Evolutionary conservation across 176 grass and related monocot genomes (phyloP).

Genomic region (Ensete ventricosum): DNA sequence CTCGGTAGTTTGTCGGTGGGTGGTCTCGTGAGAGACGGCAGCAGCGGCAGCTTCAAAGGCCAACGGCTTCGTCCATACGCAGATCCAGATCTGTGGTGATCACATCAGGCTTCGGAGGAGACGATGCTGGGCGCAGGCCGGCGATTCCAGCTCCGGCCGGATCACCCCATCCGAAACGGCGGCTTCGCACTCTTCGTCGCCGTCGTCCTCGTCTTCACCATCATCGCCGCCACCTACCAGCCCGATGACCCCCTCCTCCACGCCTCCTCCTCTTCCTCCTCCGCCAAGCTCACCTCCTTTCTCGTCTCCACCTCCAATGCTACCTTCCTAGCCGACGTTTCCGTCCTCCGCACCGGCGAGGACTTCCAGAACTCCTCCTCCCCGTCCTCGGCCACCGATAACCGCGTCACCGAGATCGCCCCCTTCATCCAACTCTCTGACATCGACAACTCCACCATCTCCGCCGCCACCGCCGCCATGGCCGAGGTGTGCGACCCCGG

Average conservation of each 20-base stretch:
- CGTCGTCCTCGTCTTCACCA: constrained; percentile 77
- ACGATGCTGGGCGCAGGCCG: not conserved
- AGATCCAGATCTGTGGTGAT: not conserved
- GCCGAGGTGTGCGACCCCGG: constrained; percentile 14
- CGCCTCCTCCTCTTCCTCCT: constrained; percentile 64
- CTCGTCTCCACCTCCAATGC: constrained; percentile 79
- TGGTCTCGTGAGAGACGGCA: not conserved
- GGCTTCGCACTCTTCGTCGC: constrained; percentile 85
- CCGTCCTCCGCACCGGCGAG: constrained; percentile 85
- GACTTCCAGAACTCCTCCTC: constrained; percentile 38
- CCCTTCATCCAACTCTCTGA: constrained; percentile 69
- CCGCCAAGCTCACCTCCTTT: constrained; percentile 70
- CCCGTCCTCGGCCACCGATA: not conserved
- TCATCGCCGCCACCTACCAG: constrained; percentile 73
- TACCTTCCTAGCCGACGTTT: constrained; percentile 60
- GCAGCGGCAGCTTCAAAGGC: not conserved
- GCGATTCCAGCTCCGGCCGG: not conserved
- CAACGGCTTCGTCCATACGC: not conserved
- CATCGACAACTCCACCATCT: constrained; percentile 28
- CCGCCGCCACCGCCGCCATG: constrained; percentile 2
- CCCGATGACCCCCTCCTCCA: constrained; percentile 86
- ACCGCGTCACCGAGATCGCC: constrained; percentile 14
- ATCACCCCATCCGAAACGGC: constrained; percentile 26
- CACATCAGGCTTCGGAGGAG: not conserved
- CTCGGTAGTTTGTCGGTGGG: not conserved